Conservation (phyloP, 768 basidiomycete genomes). For the Phanerochaete carnosa region DNA sequence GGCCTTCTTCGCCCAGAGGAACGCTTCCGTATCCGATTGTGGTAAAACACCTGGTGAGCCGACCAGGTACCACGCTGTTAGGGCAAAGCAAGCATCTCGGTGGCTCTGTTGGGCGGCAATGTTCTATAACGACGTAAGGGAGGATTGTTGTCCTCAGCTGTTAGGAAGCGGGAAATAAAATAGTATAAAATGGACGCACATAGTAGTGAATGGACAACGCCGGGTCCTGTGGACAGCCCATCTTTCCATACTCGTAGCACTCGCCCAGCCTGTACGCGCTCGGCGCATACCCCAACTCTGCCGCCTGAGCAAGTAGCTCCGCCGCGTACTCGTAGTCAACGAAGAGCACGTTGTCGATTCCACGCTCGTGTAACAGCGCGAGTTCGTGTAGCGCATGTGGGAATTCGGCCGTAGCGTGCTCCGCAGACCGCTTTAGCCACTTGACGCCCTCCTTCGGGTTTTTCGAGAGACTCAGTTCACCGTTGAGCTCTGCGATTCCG, state of each 20-base stretch:
- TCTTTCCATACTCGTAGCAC: conserved; percentile 98
- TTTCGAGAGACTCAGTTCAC: conserved; percentile 82
- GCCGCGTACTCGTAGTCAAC: conserved; percentile 95
- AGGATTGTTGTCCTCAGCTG: neutral
- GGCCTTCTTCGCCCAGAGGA: conserved; percentile 94
- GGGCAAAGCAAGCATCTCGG: conserved; percentile 94
- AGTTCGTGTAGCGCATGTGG: conserved; percentile 96
- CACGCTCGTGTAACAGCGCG: conserved; percentile 91
- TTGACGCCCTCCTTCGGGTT: conserved; percentile 96
- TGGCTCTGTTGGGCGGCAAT: conserved; percentile 98
- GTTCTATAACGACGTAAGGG: conserved; percentile 50
- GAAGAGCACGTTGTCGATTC: conserved; percentile 97
- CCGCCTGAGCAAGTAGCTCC: conserved; percentile 91
- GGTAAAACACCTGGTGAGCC: conserved; percentile 97
- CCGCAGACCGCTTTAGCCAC: conserved; percentile 97
- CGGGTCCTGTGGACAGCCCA: conserved; percentile 96
- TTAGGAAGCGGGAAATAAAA: neutral
- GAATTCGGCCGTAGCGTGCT: conserved; percentile 91
- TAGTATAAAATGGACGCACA: conserved; percentile 47
- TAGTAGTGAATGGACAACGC: conserved; percentile 99
- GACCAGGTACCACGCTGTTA: conserved; percentile 99
- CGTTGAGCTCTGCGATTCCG: conserved; percentile 94
- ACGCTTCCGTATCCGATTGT: conserved; percentile 98
- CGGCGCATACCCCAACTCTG: conserved; percentile 94
- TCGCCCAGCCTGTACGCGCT: conserved; percentile 95